These are phyloP conservation scores for Lasiodiplodia citricola DNA, from an alignment of 2,329 filamentous ascomycete genomes.

Conservation along the genomic window DNA sequence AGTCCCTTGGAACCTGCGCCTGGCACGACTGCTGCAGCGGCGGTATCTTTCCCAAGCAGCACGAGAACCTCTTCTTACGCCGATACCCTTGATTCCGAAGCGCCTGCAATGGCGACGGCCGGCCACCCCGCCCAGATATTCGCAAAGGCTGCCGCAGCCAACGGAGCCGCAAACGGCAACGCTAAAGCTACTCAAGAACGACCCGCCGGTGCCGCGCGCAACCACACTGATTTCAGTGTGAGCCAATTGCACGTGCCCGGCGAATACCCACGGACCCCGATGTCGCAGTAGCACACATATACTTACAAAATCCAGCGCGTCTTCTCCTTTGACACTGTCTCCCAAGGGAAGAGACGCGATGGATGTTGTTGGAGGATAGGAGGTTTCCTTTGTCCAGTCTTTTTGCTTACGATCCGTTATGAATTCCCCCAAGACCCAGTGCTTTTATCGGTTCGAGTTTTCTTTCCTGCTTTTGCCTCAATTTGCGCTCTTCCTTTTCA, in stretches of 20 bases:
- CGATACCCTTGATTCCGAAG: constrained; percentile 16
- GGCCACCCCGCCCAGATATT: neutral
- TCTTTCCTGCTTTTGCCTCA: neutral
- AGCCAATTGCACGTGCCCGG: constrained; percentile 73
- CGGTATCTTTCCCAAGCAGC: constrained; percentile 18
- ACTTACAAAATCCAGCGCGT: neutral
- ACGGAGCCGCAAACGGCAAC: constrained; percentile 10
- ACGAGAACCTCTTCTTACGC: constrained; percentile 15
- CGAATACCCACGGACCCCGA: constrained; percentile 58
- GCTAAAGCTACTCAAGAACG: constrained; percentile 29
- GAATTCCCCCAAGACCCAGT: neutral
- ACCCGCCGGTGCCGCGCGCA: constrained; percentile 53
- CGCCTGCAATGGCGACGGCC: constrained; percentile 10
- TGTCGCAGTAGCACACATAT: neutral
- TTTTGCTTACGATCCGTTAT: constrained; percentile 14
- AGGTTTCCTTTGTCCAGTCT: neutral
- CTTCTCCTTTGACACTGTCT: neutral
- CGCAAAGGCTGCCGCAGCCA: constrained; percentile 10
- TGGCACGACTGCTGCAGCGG: constrained; percentile 2
- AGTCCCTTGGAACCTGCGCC: neutral
- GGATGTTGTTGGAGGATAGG: neutral
- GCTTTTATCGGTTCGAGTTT: constrained; percentile 8
- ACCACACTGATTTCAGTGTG: constrained; percentile 58
- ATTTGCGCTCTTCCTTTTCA: neutral
- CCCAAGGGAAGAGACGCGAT: neutral